phyloP scores from a whole-genome alignment of 345 rosid genomes.

The Psidium guajava region DNA sequence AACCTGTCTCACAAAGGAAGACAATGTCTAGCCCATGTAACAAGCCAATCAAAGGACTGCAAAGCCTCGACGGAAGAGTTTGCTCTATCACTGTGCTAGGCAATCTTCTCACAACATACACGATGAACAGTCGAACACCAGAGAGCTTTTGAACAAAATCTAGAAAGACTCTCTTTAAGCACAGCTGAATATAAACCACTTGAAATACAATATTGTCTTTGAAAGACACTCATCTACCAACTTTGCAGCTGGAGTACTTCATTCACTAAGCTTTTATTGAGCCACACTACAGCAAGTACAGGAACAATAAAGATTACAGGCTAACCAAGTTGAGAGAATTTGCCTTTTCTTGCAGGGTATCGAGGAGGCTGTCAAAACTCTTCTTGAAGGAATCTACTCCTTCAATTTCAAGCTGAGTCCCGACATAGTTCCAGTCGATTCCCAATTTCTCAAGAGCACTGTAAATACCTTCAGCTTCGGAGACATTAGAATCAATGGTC shows the following conservation, averaged over 20 bases:
- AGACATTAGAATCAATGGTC: constrained; percentile 79
- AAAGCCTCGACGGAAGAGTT: neutral
- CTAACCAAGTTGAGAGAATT: constrained; percentile 68
- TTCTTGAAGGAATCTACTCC: constrained; percentile 92
- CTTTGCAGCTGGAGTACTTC: constrained; percentile 7
- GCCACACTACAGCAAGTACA: neutral
- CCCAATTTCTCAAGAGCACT: constrained; percentile 94
- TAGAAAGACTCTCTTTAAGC: neutral
- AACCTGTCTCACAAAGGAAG: neutral
- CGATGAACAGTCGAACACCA: neutral
- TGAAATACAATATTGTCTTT: constrained; percentile 8
- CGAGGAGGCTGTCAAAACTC: constrained; percentile 89
- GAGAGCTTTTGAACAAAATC: neutral
- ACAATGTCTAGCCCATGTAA: neutral
- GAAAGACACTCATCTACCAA: neutral
- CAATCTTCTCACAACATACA: neutral
- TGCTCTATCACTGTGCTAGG: neutral
- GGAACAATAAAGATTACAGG: constrained; percentile 25
- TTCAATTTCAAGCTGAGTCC: constrained; percentile 75
- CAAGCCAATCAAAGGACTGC: neutral
- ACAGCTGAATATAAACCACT: neutral
- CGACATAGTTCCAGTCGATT: constrained; percentile 76
- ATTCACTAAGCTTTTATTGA: neutral
- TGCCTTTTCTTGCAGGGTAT: constrained; percentile 91
- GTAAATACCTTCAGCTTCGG: constrained; percentile 94